Evolutionary conservation across 148 eudicot genomes (phyloP).

Genomic region (Vaccinium macrocarpon): DNA sequence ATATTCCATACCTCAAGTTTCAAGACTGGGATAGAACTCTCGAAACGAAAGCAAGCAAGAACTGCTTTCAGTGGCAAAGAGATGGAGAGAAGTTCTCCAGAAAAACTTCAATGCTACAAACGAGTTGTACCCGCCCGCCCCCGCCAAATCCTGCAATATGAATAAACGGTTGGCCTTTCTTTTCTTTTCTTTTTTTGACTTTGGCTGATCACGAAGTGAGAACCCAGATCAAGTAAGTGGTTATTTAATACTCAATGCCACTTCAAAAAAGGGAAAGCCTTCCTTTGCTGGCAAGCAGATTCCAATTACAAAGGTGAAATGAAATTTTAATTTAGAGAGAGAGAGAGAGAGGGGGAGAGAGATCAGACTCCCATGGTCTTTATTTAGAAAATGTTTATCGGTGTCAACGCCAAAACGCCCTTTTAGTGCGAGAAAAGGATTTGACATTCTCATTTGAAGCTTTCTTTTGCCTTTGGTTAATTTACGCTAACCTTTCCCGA

Average conservation of each 20-base stretch:
- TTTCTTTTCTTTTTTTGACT: background rate
- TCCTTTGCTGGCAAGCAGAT: background rate
- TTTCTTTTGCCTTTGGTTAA: background rate
- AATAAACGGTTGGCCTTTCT: background rate
- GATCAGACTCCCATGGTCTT: background rate
- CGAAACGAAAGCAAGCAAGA: background rate
- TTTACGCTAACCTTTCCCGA: background rate
- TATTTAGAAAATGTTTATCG: background rate
- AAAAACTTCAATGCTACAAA: constrained; percentile 1
- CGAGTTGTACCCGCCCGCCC: background rate
- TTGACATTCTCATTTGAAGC: background rate
- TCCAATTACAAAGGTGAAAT: background rate
- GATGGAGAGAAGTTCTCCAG: background rate
- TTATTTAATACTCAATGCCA: background rate
- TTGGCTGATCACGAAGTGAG: background rate
- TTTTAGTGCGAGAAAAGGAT: background rate
- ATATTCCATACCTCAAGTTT: background rate
- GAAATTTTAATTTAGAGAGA: background rate
- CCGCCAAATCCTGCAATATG: background rate
- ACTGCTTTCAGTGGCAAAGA: background rate
- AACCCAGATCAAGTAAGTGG: background rate
- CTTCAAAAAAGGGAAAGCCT: background rate
- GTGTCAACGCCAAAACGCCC: background rate
- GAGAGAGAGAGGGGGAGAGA: background rate
- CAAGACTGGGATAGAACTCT: background rate